Evolutionary conservation across 148 eudicot species (phyloP).

Genomic region (Chenopodium quinoa): DNA sequence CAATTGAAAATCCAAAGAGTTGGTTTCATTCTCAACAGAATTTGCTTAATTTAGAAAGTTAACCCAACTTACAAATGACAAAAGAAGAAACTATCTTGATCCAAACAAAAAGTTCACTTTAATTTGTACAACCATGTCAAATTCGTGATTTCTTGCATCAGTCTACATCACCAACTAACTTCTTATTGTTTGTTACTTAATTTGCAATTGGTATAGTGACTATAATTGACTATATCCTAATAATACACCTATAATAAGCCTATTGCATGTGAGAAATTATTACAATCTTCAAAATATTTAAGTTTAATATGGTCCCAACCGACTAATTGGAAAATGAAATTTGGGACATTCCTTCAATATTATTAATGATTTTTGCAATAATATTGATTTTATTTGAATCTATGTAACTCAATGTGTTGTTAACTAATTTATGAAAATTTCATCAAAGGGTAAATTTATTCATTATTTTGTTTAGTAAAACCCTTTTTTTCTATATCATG

Average conservation of each 20-base stretch:
- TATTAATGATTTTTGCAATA: not conserved
- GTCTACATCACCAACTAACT: conserved; percentile 10
- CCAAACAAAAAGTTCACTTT: not conserved
- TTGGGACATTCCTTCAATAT: not conserved
- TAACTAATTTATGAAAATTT: no score
- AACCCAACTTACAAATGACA: not conserved
- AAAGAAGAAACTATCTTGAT: conserved; percentile 1
- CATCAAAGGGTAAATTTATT: no score
- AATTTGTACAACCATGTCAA: conserved; percentile 9
- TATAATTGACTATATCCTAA: conserved; percentile 15
- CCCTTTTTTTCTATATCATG: no score
- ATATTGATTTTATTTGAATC: not conserved
- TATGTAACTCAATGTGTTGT: no score
- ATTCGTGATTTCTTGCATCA: conserved; percentile 4
- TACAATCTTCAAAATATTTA: not conserved
- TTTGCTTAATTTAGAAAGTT: conserved; percentile 13
- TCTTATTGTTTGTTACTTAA: not conserved
- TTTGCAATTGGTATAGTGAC: not conserved
- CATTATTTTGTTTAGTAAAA: no score
- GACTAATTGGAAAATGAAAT: not conserved
- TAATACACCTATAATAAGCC: conserved; percentile 10
- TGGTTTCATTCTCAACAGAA: conserved; percentile 7
- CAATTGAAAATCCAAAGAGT: not conserved
- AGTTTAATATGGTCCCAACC: conserved; percentile 13
- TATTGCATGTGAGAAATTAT: conserved; percentile 19